A percentile compares a stretch with the other conserved stretches of the same genome.
phyloP scores from a whole-genome alignment of 2,329 filamentous ascomycete species.

The Penicillium sp. region DNA sequence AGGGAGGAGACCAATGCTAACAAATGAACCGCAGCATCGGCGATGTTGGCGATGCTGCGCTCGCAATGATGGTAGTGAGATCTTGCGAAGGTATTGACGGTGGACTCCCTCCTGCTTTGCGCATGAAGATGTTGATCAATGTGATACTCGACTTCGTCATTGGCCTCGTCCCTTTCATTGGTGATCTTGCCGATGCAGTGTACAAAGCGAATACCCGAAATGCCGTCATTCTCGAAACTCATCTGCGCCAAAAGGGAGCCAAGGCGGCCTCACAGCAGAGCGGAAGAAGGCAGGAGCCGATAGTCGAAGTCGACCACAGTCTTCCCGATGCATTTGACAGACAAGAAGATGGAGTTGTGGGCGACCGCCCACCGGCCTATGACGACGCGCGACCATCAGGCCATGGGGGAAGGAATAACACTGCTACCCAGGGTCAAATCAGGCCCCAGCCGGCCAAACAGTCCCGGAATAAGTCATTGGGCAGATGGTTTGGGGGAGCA shows the following conservation, averaged over 20 bases:
- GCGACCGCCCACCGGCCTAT: conserved; percentile 27
- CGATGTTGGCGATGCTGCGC: conserved; percentile 69
- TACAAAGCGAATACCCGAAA: conserved; percentile 52
- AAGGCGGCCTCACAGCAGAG: conserved; percentile 31
- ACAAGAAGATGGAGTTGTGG: conserved; percentile 31
- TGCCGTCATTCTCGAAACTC: conserved; percentile 46
- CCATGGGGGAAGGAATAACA: conserved; percentile 14
- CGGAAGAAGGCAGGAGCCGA: conserved; percentile 24
- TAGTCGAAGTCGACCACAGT: conserved; percentile 35
- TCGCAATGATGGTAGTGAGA: conserved; percentile 73
- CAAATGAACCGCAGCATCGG: conserved; percentile 58
- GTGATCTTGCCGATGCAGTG: conserved; percentile 49
- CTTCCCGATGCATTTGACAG: conserved; percentile 41
- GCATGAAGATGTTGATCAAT: conserved; percentile 76
- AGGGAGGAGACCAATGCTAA: conserved; percentile 2
- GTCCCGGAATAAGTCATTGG: conserved; percentile 24
- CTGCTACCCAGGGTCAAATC: conserved; percentile 11
- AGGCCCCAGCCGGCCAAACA: conserved; percentile 28
- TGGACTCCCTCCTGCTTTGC: conserved; percentile 61
- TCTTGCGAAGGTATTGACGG: conserved; percentile 74
- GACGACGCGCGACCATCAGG: conserved; percentile 17
- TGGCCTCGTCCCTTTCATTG: conserved; percentile 53
- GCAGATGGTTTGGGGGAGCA: conserved; percentile 33
- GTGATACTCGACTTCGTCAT: conserved; percentile 56
- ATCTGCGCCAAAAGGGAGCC: conserved; percentile 44